Evolutionary conservation across 2,329 filamentous ascomycete species (phyloP).

Genomic region (Thelonectria olida): DNA sequence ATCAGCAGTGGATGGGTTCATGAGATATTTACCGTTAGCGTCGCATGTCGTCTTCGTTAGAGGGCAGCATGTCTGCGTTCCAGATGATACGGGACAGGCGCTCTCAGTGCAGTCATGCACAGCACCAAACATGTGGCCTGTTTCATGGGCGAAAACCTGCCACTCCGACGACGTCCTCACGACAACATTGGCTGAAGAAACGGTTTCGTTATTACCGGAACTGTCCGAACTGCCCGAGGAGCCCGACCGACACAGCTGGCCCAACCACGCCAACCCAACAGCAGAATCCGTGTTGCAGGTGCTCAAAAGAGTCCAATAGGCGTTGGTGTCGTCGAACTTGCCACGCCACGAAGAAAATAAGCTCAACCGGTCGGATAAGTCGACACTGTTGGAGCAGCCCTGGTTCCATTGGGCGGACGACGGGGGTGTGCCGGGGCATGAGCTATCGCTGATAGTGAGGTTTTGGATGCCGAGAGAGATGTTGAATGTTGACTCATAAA

Average conservation of each 20-base stretch:
- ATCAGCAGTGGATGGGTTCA: conserved; percentile 88
- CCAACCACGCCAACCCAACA: conserved; percentile 92
- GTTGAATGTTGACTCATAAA: conserved; percentile 94
- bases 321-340: conserved; percentile 78
- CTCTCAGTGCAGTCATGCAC: conserved; percentile 86
- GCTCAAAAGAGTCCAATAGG: conserved; percentile 91
- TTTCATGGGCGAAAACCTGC: conserved; percentile 96
- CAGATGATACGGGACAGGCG: conserved; percentile 72
- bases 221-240: conserved; percentile 61
- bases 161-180: conserved; percentile 85
- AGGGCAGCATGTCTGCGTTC: conserved; percentile 77
- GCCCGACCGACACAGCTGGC: conserved; percentile 78
- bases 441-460: conserved; percentile 76
- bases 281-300: conserved; percentile 84
- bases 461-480: conserved; percentile 92
- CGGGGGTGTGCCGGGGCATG: conserved; percentile 77
- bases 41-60: conserved; percentile 74
- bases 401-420: conserved; percentile 84
- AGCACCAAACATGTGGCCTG: conserved; percentile 93
- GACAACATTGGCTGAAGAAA: conserved; percentile 89
- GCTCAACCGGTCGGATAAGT: conserved; percentile 82
- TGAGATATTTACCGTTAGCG: conserved; percentile 84
- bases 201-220: conserved; percentile 70
- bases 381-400: conserved; percentile 68
- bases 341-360: conserved; percentile 92